Evolutionary conservation across 176 grass and related monocot genomes (phyloP).

Genomic region (Sorghum bicolor): Sorghum_bicolor_NCBIv3 NC_012872.2:54820001-54820500

Average conservation of each 20-base stretch:
- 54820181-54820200: too few relatives aligned
- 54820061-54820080: slow-evolving; percentile 90
- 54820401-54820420: slow-evolving; percentile 34
- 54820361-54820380: slow-evolving; percentile 10
- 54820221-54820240: slow-evolving; percentile 62
- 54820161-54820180: not conserved
- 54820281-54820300: not conserved
- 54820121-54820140: not conserved
- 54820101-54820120: slow-evolving; percentile 48
- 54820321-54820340: not conserved
- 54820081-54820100: slow-evolving; percentile 77
- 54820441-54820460: not conserved
- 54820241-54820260: slow-evolving; percentile 68
- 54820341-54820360: not conserved
- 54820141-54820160: not conserved
- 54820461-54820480: not conserved
- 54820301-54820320: not conserved
- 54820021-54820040: not conserved
- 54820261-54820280: slow-evolving; percentile 42
- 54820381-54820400: slow-evolving; percentile 21
- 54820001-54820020: not conserved
- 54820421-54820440: not conserved
- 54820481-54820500: not conserved
- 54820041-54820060: slow-evolving; percentile 52
- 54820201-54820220: slow-evolving; percentile 30